Conservation (phyloP, 371 early-diverging fungal species). For the Apophysomyces trapeziformis region DNA sequence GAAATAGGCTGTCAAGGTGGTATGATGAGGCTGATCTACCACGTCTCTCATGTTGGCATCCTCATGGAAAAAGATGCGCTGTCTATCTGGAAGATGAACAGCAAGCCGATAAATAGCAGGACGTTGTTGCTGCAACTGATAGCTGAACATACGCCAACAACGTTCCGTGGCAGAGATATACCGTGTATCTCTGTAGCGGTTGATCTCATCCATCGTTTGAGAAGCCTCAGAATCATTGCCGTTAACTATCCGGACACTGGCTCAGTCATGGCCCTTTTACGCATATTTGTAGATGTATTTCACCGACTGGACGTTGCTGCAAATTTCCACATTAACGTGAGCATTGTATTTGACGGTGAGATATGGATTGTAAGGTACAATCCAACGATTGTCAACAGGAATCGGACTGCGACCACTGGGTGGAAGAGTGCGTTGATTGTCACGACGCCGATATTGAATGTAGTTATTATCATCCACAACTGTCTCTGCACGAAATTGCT, state of each 20-base stretch:
- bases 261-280: too few relatives aligned
- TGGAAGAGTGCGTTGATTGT: too few relatives aligned
- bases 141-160: background rate
- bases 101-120: background rate
- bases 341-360: too few relatives aligned
- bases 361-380: too few relatives aligned
- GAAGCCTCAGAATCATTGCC: too few relatives aligned
- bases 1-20: slow-evolving; percentile 13
- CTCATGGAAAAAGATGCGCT: background rate
- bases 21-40: background rate
- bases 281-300: too few relatives aligned
- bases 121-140: background rate
- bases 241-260: too few relatives aligned
- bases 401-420: too few relatives aligned
- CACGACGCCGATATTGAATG: slow-evolving; percentile 6
- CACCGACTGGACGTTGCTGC: too few relatives aligned
- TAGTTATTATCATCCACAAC: slow-evolving; percentile 10
- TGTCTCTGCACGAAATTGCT: slow-evolving; percentile 17
- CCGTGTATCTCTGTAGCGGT: slow-evolving; percentile 10
- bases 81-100: background rate
- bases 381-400: too few relatives aligned
- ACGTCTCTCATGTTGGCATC: background rate
- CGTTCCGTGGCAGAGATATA: background rate
- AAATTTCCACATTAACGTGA: too few relatives aligned
- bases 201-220: slow-evolving; percentile 1